Evolutionary conservation across 169 alveolate genomes (phyloP).

Genomic region (Cryptosporidium ryanae): DNA sequence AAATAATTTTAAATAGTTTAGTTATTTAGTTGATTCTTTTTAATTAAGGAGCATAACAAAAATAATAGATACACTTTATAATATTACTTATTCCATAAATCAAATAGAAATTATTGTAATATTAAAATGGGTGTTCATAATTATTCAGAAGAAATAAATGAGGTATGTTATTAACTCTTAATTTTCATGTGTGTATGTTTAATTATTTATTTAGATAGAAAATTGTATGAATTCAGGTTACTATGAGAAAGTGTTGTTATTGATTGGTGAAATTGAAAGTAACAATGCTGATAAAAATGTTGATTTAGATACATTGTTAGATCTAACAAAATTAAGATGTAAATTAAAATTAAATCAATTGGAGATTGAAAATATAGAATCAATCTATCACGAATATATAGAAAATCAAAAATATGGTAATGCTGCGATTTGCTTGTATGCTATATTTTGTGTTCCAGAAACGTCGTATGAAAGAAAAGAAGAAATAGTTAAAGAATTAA

Average conservation of each 20-base stretch:
- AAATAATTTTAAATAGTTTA: too few relatives aligned
- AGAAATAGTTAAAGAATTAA: constrained; percentile 38
- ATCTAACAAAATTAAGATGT: constrained; percentile 35
- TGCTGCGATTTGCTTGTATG: constrained; percentile 43
- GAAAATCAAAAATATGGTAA: constrained; percentile 41
- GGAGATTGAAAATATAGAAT: constrained; percentile 28
- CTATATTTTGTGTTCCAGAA: constrained; percentile 35
- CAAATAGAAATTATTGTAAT: background rate
- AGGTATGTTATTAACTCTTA: background rate
- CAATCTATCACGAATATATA: constrained; percentile 19
- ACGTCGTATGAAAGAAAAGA: constrained; percentile 29
- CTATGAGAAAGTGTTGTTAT: constrained; percentile 36
- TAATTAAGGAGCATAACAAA: too few relatives aligned
- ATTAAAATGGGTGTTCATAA: background rate
- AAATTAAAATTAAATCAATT: constrained; percentile 39
- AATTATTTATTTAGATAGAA: constrained; percentile 24
- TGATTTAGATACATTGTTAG: constrained; percentile 20
- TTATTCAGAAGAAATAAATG: constrained; percentile 43
- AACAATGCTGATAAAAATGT: constrained; percentile 5
- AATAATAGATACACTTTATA: too few relatives aligned
- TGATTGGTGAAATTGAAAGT: constrained; percentile 4
- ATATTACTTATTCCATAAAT: too few relatives aligned
- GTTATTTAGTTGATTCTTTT: too few relatives aligned
- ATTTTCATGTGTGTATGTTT: background rate
- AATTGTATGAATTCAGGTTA: constrained; percentile 58